A percentile compares a stretch with the other conserved stretches of the same genome.
phyloP scores from a whole-genome alignment of 225 moss, liverwort and hornwort genomes.

The Sphagnum tenellum region DNA sequence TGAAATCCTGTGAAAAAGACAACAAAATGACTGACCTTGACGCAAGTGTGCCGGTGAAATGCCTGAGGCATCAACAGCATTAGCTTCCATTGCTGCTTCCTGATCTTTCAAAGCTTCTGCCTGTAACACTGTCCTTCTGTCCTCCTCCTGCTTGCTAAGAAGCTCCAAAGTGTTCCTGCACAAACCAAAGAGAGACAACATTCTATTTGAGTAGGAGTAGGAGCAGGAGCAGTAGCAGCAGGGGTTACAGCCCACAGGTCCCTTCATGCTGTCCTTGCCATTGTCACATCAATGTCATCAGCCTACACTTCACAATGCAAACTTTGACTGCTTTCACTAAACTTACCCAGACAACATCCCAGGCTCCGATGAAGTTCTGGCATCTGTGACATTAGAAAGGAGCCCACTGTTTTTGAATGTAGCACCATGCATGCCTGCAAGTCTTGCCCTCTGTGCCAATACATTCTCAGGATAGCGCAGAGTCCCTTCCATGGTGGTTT shows the following conservation, averaged over 20 bases:
- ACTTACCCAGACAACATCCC: slow-evolving; percentile 6
- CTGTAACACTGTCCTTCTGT: slow-evolving; percentile 33
- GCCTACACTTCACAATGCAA: too few species aligned
- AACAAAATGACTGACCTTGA: slow-evolving; percentile 46
- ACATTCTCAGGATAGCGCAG: too few species aligned
- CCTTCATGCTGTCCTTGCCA: too few species aligned
- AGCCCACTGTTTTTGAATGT: not conserved
- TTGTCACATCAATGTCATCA: too few species aligned
- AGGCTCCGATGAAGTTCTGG: slow-evolving; percentile 28
- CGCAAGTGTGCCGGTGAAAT: slow-evolving; percentile 85
- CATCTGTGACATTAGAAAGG: slow-evolving; percentile 1
- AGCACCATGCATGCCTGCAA: not conserved
- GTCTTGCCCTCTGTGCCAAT: too few species aligned
- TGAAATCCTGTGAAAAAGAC: slow-evolving; percentile 5
- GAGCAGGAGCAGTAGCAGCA: too few species aligned
- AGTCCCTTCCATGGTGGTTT: too few species aligned
- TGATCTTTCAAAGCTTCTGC: slow-evolving; percentile 52
- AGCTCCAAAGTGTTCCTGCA: slow-evolving; percentile 86
- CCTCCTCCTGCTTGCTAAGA: slow-evolving; percentile 65
- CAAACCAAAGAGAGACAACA: too few species aligned
- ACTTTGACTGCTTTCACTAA: too few species aligned
- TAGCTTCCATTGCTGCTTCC: slow-evolving; percentile 52
- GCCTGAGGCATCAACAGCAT: slow-evolving; percentile 40
- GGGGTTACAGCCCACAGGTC: too few species aligned
- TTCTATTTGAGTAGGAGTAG: too few species aligned